Evolutionary conservation across 1,284 basidiomycete genomes (phyloP), one percentile per base, ranked within the genome.

Genomic region (Sporisorium scitamineum): DNA sequence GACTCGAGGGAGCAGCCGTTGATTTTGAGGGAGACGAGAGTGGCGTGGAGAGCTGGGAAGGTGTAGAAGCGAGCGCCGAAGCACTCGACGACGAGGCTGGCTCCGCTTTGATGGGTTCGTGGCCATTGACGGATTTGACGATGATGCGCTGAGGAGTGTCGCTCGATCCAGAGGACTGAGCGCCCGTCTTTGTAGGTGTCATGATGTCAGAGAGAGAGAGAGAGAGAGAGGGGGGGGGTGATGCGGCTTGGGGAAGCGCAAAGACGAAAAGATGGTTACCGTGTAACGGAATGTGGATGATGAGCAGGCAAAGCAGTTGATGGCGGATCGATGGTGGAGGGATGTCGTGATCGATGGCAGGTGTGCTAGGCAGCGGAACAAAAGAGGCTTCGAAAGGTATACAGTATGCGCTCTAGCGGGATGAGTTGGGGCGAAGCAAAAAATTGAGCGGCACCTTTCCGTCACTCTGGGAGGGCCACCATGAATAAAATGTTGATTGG

Each of bases 71-170:
- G 14, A 66, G 53, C 18, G 44, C 20, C 5, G 62, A 51, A 26
- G 41, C 52, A 54, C 47, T 34, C 11, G 54, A 54, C 6, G 64
- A 59, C 41, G 62, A 22, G 9, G 54, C 32, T 0, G 61, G 59
- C 48, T 71, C 69, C 1, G 31, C 20, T 41, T 76, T 76, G 73
- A 71, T 56, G 54, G 69, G 68, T 22, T 70, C 67, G 45, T 65
- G 72, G 20, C 72, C 72, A 22, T 75, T 75, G 60, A 75, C 72
- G 16, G 72, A 70, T 26, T 70, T 75, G 56, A 75, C 72, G n/a
- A 75, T 44, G 67, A 75, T 75, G 53, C 72, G 67, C 22, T 75
- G 67, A 45, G 66, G 61, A 14, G 66, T 54, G 42, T 63, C 60
- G 54, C 52, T 54, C 5, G 60, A 39, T 20, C 39, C 32, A 10